Percentiles rank a stretch among this genome's conserved stretches.
Evolutionary conservation across 345 rosid species (phyloP).

Genomic region (Alliaria petiolata): DNA sequence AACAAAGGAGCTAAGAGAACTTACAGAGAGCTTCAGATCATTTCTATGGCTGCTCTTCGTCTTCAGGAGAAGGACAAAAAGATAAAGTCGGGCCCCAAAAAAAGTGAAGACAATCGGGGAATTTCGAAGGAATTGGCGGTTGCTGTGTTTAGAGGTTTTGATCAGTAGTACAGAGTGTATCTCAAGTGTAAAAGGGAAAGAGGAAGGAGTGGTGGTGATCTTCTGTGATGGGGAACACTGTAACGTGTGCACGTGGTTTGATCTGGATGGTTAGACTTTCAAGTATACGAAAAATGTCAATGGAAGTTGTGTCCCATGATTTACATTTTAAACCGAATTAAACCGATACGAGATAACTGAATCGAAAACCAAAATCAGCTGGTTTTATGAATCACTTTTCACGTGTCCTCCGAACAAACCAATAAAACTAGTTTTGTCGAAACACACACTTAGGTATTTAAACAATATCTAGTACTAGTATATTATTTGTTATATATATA

Average conservation of each 20-base stretch:
- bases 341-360: not conserved
- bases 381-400: not conserved
- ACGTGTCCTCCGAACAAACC: not conserved
- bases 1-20: not conserved
- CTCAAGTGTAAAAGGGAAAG: conserved; percentile 20
- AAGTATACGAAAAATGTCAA: not conserved
- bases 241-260: conserved; percentile 9
- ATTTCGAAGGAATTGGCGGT: conserved; percentile 25
- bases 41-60: conserved; percentile 13
- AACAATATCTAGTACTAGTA: no score
- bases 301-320: not conserved
- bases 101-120: conserved; percentile 3
- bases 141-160: conserved; percentile 27
- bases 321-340: not conserved
- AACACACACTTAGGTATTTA: not conserved
- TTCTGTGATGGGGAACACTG: not conserved
- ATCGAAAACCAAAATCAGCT: not conserved
- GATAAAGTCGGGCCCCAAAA: not conserved
- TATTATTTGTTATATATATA: no score
- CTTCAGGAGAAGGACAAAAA: not conserved
- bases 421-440: not conserved
- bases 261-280: not conserved
- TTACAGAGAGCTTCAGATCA: conserved; percentile 20
- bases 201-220: conserved; percentile 11
- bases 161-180: conserved; percentile 33